Base-by-base conservation (phyloP, 169 alveolate genomes). In the Blepharisma undulans region DNA sequence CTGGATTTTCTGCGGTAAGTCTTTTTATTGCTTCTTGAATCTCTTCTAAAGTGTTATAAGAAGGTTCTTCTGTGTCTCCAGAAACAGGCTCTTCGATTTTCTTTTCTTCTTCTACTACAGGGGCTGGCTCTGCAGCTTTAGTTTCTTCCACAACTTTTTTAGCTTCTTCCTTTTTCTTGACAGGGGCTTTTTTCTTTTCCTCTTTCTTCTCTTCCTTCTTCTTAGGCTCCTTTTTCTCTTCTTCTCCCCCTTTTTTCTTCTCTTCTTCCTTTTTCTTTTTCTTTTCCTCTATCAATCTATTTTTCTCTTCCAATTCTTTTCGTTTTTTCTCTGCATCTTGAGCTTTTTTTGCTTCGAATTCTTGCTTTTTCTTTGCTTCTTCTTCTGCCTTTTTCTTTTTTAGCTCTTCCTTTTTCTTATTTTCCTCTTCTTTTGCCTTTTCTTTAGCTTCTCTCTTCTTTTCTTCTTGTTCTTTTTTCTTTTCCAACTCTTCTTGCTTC, bases 331-430 rank as follows among this genome's bases (percentile, higher is more conserved):
- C 34, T 8, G 36, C 86, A 1, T 59, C 60, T 33, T 8, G 29
- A 1, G 33, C 36, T 82, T 59, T 59, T 82, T 34, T 48, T 1
- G 33, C 76, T 25, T 59, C 77, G 14, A 4, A 29, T 59, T 82
- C 12, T 33, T 79, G 8, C 60, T 82, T 30, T 59, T 77, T 34
- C 22, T 33, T 82, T 48, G 34, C 12, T 48, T 16, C 36, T 59
- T 82, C 25, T 32, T 48, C 77, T 6, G 33, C 89, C n/a, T 59
- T 32, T 48, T 82, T 82, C 36, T 82, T 59, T 82, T 36, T 82
- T 30, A 33, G 72, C 89, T 82, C 77, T 33, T 79, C 87, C 36
- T 59, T 82, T 48, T 82, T 82, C 34, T 59, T 82, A 7, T 32
- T 30, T 14, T 33, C 77, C 60, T 59, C 77, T 10, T 82, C 89